phyloP scores from a whole-genome alignment of 2,329 filamentous ascomycete genomes.

The Alternaria solani region DNA sequence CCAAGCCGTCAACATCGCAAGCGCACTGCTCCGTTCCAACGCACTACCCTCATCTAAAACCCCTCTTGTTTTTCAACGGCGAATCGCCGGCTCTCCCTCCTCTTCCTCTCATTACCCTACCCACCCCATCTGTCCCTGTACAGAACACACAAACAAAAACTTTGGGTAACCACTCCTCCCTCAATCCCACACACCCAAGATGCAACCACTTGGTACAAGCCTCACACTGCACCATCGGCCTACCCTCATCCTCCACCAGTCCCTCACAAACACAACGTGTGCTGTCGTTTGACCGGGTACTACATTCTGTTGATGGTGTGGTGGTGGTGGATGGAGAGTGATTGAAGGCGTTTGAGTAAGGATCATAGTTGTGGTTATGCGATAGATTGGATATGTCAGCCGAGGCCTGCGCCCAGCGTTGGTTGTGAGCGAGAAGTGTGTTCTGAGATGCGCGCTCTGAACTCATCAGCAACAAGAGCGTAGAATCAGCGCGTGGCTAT shows the following conservation, averaged over 20 bases:
- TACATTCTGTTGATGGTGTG: constrained; percentile 63
- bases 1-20: background rate
- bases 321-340: constrained; percentile 58
- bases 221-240: constrained; percentile 69
- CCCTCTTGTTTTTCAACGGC: background rate
- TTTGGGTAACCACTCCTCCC: constrained; percentile 55
- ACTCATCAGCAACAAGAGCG: constrained; percentile 23
- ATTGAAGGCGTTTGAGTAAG: constrained; percentile 50
- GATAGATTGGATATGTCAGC: constrained; percentile 45
- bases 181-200: constrained; percentile 65
- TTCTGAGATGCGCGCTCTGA: constrained; percentile 45
- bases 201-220: constrained; percentile 71
- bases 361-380: constrained; percentile 38
- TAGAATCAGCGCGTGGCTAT: constrained; percentile 1
- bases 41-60: background rate
- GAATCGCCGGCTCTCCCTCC: background rate
- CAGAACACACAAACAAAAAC: constrained; percentile 54
- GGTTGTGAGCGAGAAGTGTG: constrained; percentile 54
- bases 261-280: constrained; percentile 68
- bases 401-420: constrained; percentile 56
- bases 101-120: background rate
- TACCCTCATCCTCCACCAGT: constrained; percentile 57
- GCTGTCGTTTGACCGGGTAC: constrained; percentile 58
- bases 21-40: background rate
- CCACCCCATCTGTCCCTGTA: constrained; percentile 35